A percentile compares a stretch with the other conserved stretches of the same genome.
These are phyloP conservation scores for Metschnikowia cubensis DNA, from an alignment of 805 yeast genomes.

Conservation along the genomic window DNA sequence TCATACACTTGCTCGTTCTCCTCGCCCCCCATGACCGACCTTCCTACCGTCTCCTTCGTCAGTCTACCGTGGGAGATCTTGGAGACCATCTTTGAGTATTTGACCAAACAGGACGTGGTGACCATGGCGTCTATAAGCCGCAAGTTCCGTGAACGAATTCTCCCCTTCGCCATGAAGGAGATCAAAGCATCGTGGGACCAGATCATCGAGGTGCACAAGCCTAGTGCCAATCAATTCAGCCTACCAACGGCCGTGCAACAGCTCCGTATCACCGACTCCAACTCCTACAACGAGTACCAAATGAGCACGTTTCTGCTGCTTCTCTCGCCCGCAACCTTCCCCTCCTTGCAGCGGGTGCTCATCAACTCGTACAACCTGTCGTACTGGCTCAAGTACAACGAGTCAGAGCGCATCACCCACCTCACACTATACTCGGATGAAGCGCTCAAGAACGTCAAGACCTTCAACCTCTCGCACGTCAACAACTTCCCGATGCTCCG, in stretches of 20 bases:
- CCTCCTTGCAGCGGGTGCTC: constrained; percentile 20
- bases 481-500: constrained; percentile 31
- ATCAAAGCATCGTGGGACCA: constrained; percentile 27
- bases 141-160: constrained; percentile 18
- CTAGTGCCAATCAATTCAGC: neutral
- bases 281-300: constrained; percentile 24
- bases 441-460: constrained; percentile 18
- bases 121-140: constrained; percentile 12
- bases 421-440: constrained; percentile 28
- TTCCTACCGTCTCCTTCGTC: neutral
- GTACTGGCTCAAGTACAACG: constrained; percentile 39
- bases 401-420: constrained; percentile 15
- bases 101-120: constrained; percentile 10
- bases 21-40: too few relatives aligned
- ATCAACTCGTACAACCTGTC: constrained; percentile 37
- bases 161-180: constrained; percentile 18
- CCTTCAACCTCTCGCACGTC: constrained; percentile 45
- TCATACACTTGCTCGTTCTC: too few relatives aligned
- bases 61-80: constrained; percentile 16
- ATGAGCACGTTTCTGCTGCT: constrained; percentile 25
- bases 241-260: neutral
- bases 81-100: constrained; percentile 8
- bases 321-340: constrained; percentile 20
- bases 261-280: constrained; percentile 10
- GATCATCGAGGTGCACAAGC: constrained; percentile 10